Evolutionary conservation across 768 basidiomycete species (phyloP).

Genomic region (Kwoniella newhampshirensis): DNA sequence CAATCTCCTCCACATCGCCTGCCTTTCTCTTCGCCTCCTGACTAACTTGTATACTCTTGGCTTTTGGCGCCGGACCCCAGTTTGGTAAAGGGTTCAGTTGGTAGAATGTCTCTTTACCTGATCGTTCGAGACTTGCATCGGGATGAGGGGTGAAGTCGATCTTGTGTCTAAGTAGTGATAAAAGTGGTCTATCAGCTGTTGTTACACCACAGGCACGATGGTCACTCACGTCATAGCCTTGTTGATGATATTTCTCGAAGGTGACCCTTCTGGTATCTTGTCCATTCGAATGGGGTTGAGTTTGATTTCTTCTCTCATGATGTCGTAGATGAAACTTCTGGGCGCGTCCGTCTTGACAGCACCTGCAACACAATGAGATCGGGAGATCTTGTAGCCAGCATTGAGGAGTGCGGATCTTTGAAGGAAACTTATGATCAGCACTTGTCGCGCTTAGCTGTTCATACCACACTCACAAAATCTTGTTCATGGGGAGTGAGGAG

Average conservation of each 20-base stretch:
- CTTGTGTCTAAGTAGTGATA: slow-evolving; percentile 40
- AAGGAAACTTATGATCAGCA: not conserved
- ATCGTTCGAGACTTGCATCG: slow-evolving; percentile 55
- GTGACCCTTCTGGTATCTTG: slow-evolving; percentile 73
- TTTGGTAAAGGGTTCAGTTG: slow-evolving; percentile 82
- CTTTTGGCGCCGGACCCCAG: slow-evolving; percentile 76
- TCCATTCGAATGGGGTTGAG: slow-evolving; percentile 76
- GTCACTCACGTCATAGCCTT: slow-evolving; percentile 71
- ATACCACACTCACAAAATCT: slow-evolving; percentile 16
- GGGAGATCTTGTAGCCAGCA: slow-evolving; percentile 76
- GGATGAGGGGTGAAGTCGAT: slow-evolving; percentile 80
- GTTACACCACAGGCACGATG: slow-evolving; percentile 67
- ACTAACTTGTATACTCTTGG: slow-evolving; percentile 32
- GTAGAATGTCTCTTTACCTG: slow-evolving; percentile 43
- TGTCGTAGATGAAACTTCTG: slow-evolving; percentile 69
- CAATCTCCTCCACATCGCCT: not conserved
- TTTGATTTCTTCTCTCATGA: slow-evolving; percentile 83
- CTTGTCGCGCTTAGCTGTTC: not conserved
- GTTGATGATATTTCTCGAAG: slow-evolving; percentile 66
- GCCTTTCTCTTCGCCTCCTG: slow-evolving; percentile 12
- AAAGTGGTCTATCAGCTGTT: slow-evolving; percentile 15
- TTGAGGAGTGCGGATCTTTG: slow-evolving; percentile 78
- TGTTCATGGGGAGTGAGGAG: slow-evolving; percentile 20
- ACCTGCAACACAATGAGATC: slow-evolving; percentile 85
- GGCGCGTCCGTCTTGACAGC: slow-evolving; percentile 87